phyloP scores from a whole-genome alignment of 768 basidiomycete species.

The Xanthoconium stramineum region DNA sequence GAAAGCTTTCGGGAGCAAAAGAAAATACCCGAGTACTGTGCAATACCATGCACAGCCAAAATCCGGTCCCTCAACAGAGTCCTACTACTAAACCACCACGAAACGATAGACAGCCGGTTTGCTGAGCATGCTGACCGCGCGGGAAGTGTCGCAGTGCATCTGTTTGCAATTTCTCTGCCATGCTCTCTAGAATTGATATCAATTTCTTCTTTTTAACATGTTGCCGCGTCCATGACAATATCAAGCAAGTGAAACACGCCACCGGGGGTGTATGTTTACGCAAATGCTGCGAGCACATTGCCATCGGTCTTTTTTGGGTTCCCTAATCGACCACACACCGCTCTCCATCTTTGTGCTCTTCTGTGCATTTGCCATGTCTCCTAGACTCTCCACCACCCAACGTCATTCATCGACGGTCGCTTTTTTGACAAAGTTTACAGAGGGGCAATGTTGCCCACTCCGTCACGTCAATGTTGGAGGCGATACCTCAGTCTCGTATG shows the following conservation, averaged over 20 bases:
- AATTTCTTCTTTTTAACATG: background rate
- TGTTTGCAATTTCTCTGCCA: background rate
- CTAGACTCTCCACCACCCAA: background rate
- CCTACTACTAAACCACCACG: background rate
- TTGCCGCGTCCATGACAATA: background rate
- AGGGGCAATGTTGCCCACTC: slow-evolving; percentile 1
- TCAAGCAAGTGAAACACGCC: slow-evolving; percentile 8
- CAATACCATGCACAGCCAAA: slow-evolving; percentile 3
- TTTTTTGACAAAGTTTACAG: too few species aligned
- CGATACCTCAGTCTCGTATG: background rate
- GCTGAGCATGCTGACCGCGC: background rate
- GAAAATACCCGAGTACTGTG: slow-evolving; percentile 6
- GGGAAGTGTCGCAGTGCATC: background rate
- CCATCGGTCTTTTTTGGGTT: background rate
- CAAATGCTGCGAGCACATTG: background rate
- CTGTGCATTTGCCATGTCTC: background rate
- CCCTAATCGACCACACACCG: background rate
- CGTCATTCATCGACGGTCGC: too few species aligned
- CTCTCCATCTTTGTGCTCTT: background rate
- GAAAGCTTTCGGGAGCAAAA: background rate
- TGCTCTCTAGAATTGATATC: background rate
- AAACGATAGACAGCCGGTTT: background rate
- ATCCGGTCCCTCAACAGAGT: background rate
- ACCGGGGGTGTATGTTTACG: background rate
- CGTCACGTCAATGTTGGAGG: background rate